Conservation (phyloP, 371 early-diverging fungal species). For the Mucor circinelloides region DNA sequence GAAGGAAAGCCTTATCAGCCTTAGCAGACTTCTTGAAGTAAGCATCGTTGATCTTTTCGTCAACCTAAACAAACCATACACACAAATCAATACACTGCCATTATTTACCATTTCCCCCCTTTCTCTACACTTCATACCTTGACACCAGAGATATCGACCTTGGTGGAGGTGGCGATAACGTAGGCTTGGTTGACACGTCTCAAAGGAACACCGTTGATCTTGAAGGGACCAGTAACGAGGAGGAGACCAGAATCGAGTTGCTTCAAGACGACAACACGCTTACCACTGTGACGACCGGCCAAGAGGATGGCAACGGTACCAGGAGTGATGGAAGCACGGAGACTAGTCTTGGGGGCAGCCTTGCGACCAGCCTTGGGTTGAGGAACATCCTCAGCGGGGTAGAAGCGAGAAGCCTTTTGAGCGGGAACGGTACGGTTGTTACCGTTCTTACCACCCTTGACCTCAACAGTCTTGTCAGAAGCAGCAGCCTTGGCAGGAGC, state of each 20-base stretch:
- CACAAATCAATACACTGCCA: neutral
- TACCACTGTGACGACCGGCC: conserved; percentile 96
- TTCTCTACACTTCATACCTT: conserved; percentile 46
- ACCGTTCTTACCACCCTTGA: conserved; percentile 88
- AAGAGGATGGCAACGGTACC: conserved; percentile 97
- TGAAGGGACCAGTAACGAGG: conserved; percentile 97
- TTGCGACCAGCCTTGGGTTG: conserved; percentile 84
- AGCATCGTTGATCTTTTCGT: conserved; percentile 88
- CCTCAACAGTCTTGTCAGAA: conserved; percentile 71
- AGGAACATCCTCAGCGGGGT: conserved; percentile 86
- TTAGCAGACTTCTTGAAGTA: conserved; percentile 85
- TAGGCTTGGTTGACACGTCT: conserved; percentile 98
- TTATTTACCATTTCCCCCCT: neutral
- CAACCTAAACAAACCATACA: conserved; percentile 55
- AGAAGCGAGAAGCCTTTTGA: conserved; percentile 79
- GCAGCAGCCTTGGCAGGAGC: conserved; percentile 55
- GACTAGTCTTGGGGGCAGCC: conserved; percentile 69
- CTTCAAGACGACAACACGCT: conserved; percentile 98
- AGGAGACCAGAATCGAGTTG: conserved; percentile 94
- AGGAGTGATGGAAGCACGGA: conserved; percentile 92
- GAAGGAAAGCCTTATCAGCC: conserved; percentile 90
- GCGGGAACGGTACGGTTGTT: conserved; percentile 75
- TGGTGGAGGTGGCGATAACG: conserved; percentile 98
- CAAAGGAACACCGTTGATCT: conserved; percentile 97
- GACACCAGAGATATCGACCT: conserved; percentile 84